Evolutionary conservation across 2,329 filamentous ascomycete species (phyloP).

Genomic region (Grosmannia clavigera): DNA sequence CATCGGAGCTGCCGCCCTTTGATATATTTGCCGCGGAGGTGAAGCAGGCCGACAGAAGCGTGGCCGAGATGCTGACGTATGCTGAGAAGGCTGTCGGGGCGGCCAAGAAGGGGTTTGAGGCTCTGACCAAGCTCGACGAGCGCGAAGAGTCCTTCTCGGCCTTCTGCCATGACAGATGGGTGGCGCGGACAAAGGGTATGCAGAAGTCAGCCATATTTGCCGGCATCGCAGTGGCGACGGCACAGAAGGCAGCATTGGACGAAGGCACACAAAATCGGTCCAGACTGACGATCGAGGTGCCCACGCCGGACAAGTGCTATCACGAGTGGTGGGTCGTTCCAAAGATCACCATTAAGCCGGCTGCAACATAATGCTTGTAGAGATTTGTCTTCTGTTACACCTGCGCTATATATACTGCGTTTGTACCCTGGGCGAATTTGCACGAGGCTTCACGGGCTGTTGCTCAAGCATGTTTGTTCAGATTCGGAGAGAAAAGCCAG

Average conservation of each 20-base stretch:
- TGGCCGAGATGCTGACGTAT: constrained; percentile 28
- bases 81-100: constrained; percentile 33
- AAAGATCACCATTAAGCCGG: constrained; percentile 20
- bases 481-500: neutral
- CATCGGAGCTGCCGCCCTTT: constrained; percentile 55
- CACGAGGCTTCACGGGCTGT: neutral
- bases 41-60: constrained; percentile 25
- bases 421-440: neutral
- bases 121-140: constrained; percentile 35
- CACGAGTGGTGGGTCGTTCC: constrained; percentile 57
- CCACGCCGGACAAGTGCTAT: constrained; percentile 39
- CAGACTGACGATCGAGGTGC: constrained; percentile 36
- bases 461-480: neutral
- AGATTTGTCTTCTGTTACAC: neutral
- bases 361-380: neutral
- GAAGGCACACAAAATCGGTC: constrained; percentile 18
- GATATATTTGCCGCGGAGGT: constrained; percentile 43
- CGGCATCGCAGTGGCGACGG: constrained; percentile 47
- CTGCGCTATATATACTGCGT: neutral
- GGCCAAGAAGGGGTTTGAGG: constrained; percentile 44
- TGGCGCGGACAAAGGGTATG: constrained; percentile 42
- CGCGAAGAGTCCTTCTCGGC: constrained; percentile 34
- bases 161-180: constrained; percentile 44
- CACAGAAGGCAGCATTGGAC: constrained; percentile 38
- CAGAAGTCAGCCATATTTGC: constrained; percentile 61